A percentile compares a stretch with the other conserved stretches of the same genome.
Conservation (phyloP, 1,284 basidiomycete genomes). For the Anthracocystis setariae region DNA sequence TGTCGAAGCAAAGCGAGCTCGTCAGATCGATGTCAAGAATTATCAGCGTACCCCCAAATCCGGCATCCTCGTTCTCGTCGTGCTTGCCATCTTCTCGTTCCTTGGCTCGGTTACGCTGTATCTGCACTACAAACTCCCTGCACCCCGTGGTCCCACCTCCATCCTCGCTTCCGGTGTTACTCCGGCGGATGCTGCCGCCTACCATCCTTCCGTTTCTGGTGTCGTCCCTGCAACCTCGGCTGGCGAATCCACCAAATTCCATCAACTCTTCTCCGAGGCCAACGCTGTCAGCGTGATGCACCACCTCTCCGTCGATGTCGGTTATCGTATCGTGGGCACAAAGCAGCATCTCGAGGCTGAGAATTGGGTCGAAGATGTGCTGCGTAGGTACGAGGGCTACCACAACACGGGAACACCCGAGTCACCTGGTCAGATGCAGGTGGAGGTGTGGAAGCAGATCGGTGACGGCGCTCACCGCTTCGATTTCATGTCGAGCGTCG, state of each 20-base stretch:
- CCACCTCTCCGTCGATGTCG: slow-evolving; percentile 76
- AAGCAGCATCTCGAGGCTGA: slow-evolving; percentile 87
- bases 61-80: slow-evolving; percentile 29
- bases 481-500: slow-evolving; percentile 71
- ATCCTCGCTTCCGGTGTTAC: slow-evolving; percentile 37
- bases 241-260: slow-evolving; percentile 23
- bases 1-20: slow-evolving; percentile 20
- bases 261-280: slow-evolving; percentile 58
- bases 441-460: slow-evolving; percentile 66
- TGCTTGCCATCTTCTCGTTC: slow-evolving; percentile 33
- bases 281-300: slow-evolving; percentile 61
- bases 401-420: slow-evolving; percentile 53
- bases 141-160: slow-evolving; percentile 44
- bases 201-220: slow-evolving; percentile 30
- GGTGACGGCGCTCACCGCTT: slow-evolving; percentile 65
- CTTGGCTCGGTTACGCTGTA: slow-evolving; percentile 48
- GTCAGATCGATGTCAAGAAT: slow-evolving; percentile 38
- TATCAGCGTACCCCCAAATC: slow-evolving; percentile 48
- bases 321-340: slow-evolving; percentile 91
- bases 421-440: slow-evolving; percentile 50
- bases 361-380: slow-evolving; percentile 80
- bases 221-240: slow-evolving; percentile 22
- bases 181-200: slow-evolving; percentile 39
- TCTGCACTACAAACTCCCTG: slow-evolving; percentile 63
- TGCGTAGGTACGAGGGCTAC: slow-evolving; percentile 71